Percentiles rank a stretch among this genome's conserved stretches.
Evolutionary conservation across 2,329 filamentous ascomycete species (phyloP).

Genomic region (Colletotrichum sp.): DNA sequence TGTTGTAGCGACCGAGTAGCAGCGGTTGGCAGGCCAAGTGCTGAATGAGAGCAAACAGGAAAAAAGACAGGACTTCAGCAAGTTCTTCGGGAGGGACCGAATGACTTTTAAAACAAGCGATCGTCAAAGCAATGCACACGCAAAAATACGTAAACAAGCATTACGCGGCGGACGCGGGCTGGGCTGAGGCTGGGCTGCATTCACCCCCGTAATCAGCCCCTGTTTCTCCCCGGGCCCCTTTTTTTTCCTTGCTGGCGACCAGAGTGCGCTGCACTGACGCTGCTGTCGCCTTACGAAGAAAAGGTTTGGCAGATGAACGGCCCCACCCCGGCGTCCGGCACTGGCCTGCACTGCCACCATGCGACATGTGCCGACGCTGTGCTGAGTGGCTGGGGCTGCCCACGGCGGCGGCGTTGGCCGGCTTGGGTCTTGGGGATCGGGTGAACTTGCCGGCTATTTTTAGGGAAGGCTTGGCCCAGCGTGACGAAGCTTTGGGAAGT

Average conservation of each 20-base stretch:
- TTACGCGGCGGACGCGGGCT: constrained; percentile 16
- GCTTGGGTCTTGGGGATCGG: background rate
- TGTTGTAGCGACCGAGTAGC: background rate
- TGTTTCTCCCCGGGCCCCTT: background rate
- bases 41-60: background rate
- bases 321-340: background rate
- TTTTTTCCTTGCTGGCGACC: background rate
- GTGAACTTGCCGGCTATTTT: background rate
- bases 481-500: background rate
- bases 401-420: background rate
- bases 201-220: constrained; percentile 5
- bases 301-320: constrained; percentile 5
- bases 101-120: background rate
- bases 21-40: background rate
- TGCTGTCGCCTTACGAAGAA: background rate
- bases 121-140: background rate
- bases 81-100: background rate
- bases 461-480: background rate
- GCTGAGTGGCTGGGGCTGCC: background rate
- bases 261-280: constrained; percentile 8
- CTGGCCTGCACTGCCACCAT: constrained; percentile 11
- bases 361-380: background rate
- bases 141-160: constrained; percentile 13
- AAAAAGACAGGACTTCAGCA: background rate
- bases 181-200: constrained; percentile 19